A percentile compares a stretch with the other conserved stretches of the same genome.
Conservation (phyloP, 805 yeast species). For the Barnettozyma populi region DNA sequence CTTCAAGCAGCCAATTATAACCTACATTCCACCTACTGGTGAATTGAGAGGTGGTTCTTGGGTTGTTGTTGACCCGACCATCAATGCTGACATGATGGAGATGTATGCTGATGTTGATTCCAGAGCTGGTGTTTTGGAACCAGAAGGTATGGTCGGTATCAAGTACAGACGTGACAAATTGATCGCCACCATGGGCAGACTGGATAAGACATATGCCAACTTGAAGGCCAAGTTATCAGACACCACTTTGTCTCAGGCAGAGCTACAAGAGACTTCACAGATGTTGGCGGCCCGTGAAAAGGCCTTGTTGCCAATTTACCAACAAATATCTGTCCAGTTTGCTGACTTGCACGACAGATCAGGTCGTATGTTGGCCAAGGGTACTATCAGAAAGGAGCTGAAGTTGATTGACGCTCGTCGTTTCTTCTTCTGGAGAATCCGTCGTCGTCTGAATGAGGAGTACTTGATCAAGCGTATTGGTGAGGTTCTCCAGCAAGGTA, state of each 20-base stretch:
- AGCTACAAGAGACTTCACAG: conserved; percentile 57
- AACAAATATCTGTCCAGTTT: conserved; percentile 89
- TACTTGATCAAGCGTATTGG: conserved; percentile 72
- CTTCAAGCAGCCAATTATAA: conserved; percentile 93
- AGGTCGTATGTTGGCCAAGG: conserved; percentile 96
- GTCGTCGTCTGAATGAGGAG: conserved; percentile 93
- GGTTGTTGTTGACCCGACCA: conserved; percentile 99
- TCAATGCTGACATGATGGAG: conserved; percentile 96
- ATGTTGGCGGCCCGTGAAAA: conserved; percentile 75
- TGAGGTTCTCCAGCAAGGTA: conserved; percentile 51
- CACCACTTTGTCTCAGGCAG: conserved; percentile 51
- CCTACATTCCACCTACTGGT: conserved; percentile 97
- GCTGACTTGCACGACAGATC: conserved; percentile 98
- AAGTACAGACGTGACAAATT: conserved; percentile 93
- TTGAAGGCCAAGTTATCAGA: conserved; percentile 57
- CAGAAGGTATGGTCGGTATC: conserved; percentile 99
- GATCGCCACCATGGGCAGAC: conserved; percentile 83
- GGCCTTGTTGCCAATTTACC: conserved; percentile 77
- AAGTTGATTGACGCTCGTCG: conserved; percentile 88
- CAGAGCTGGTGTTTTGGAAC: conserved; percentile 97
- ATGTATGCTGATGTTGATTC: conserved; percentile 97
- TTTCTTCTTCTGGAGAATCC: conserved; percentile 97
- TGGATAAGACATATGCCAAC: conserved; percentile 70
- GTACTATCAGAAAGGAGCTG: conserved; percentile 77
- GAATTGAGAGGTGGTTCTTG: conserved; percentile 99